Percentiles rank a stretch among this genome's conserved stretches.
These are phyloP conservation scores for Verticillium klebahnii DNA, from an alignment of 2,329 filamentous ascomycete genomes.

Conservation along the genomic window DNA sequence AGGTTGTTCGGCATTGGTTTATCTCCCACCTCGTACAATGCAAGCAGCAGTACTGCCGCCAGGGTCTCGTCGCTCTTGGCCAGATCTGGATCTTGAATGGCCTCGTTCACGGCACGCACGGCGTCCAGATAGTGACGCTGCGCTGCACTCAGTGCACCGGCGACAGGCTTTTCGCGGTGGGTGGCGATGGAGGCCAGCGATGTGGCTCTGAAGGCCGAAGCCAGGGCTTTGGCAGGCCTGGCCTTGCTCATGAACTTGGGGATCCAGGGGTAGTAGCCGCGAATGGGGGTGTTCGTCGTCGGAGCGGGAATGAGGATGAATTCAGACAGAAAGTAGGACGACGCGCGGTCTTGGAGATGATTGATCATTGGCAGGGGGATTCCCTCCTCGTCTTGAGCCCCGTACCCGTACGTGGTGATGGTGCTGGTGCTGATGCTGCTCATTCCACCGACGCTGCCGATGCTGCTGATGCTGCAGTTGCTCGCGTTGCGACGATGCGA, in stretches of 20 bases:
- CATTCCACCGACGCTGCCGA: background rate
- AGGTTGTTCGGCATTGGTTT: background rate
- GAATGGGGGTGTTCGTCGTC: background rate
- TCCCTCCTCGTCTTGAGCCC: constrained; percentile 6
- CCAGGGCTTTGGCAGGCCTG: constrained; percentile 11
- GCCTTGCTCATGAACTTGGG: constrained; percentile 9
- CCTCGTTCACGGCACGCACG: constrained; percentile 11
- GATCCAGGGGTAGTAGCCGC: constrained; percentile 12
- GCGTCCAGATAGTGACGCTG: constrained; percentile 13
- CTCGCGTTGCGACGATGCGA: background rate
- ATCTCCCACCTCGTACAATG: constrained; percentile 10
- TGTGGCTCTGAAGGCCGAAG: constrained; percentile 11
- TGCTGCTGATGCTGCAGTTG: background rate
- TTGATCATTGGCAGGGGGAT: constrained; percentile 8
- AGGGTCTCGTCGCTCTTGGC: constrained; percentile 12
- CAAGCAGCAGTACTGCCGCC: constrained; percentile 11
- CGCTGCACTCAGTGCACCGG: constrained; percentile 5
- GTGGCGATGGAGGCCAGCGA: constrained; percentile 10
- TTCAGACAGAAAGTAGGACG: constrained; percentile 13
- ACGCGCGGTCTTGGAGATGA: constrained; percentile 10
- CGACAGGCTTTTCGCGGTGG: constrained; percentile 2
- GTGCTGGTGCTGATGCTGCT: background rate
- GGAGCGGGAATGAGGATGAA: constrained; percentile 10
- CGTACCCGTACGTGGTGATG: constrained; percentile 3
- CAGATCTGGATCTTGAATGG: constrained; percentile 10